Evolutionary conservation across 192 early-diverging fungal species (phyloP).

Genomic region (Entomortierella beljakovae): DNA sequence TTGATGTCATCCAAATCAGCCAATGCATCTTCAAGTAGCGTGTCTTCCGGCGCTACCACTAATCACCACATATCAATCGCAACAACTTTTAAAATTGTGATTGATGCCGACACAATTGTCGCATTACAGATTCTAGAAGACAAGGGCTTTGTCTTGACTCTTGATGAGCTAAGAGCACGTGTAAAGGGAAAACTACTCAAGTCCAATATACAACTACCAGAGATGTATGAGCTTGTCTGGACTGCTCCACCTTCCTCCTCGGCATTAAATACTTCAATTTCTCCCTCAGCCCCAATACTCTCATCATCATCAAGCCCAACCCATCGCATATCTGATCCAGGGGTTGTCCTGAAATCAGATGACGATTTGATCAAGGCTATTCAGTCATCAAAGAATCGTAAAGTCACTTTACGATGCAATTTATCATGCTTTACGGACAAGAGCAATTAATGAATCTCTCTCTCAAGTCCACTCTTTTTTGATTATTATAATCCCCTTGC

Average conservation of each 20-base stretch:
- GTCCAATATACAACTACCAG: slow-evolving; percentile 45
- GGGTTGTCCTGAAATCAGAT: slow-evolving; percentile 21
- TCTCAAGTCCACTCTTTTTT: too few species aligned
- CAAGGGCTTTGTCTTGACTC: slow-evolving; percentile 21
- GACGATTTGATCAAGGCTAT: slow-evolving; percentile 31
- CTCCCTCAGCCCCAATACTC: background rate
- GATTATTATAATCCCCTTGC: too few species aligned
- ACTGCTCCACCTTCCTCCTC: slow-evolving; percentile 4
- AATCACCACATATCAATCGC: slow-evolving; percentile 7
- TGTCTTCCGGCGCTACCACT: background rate
- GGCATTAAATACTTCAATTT: background rate
- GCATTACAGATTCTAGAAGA: slow-evolving; percentile 41
- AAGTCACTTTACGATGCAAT: slow-evolving; percentile 35
- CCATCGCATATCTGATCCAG: slow-evolving; percentile 2
- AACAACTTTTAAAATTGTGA: slow-evolving; percentile 49
- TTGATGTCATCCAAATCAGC: background rate
- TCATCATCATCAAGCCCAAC: background rate
- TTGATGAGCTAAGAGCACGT: slow-evolving; percentile 21
- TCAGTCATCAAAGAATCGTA: slow-evolving; percentile 30
- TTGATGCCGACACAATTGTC: slow-evolving; percentile 51
- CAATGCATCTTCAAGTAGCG: background rate
- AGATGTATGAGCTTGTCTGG: slow-evolving; percentile 41
- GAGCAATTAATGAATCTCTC: too few species aligned
- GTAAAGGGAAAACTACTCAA: slow-evolving; percentile 31
- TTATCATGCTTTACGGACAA: too few species aligned